Conservation (phyloP, 371 early-diverging fungal genomes). For the Mucor sp. region DNA sequence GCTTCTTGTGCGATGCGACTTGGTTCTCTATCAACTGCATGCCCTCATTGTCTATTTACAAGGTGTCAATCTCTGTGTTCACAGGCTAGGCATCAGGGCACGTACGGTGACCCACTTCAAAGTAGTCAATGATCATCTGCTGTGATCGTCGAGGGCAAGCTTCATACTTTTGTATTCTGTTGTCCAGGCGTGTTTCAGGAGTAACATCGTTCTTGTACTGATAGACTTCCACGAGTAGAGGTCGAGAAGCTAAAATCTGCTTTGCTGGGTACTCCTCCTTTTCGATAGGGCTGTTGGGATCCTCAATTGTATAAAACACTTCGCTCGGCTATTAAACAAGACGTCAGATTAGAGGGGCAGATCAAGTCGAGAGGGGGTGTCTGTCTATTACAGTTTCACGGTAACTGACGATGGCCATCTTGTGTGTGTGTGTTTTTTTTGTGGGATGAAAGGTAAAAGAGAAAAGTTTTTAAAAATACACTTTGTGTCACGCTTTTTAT, state of each 20-base stretch:
- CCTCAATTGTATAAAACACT: conserved; percentile 13
- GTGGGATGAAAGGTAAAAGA: background rate
- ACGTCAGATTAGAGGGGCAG: background rate
- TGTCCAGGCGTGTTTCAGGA: background rate
- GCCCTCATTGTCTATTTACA: conserved; percentile 15
- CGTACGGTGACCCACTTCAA: conserved; percentile 25
- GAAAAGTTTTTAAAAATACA: background rate
- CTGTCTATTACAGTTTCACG: conserved; percentile 19
- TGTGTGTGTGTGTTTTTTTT: background rate
- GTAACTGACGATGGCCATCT: conserved; percentile 16
- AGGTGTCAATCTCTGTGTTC: background rate
- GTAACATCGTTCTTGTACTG: conserved; percentile 22
- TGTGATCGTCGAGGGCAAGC: conserved; percentile 14
- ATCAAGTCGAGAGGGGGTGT: background rate
- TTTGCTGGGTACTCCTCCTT: conserved; percentile 14
- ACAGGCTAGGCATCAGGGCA: background rate
- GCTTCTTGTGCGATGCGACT: conserved; percentile 19
- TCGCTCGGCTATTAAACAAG: background rate
- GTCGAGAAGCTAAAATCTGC: conserved; percentile 15
- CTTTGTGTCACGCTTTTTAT: background rate
- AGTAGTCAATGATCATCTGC: conserved; percentile 26
- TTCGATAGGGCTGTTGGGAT: background rate
- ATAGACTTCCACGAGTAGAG: conserved; percentile 17
- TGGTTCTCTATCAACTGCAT: conserved; percentile 26
- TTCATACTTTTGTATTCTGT: background rate